Evolutionary conservation across 495 filamentous ascomycete species (phyloP).

Genomic region (Talaromyces thailandensis): DNA sequence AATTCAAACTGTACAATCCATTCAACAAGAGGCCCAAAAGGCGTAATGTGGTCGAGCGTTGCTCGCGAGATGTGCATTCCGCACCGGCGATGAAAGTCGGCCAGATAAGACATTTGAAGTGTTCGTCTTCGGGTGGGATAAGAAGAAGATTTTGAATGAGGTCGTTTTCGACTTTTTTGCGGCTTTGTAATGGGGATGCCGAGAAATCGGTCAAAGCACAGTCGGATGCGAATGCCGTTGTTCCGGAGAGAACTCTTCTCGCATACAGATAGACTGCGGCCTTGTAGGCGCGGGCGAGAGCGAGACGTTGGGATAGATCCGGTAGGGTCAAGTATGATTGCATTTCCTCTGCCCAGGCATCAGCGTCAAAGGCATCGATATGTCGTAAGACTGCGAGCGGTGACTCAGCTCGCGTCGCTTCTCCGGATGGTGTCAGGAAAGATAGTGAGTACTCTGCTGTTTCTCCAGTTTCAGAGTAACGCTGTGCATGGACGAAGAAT

Average conservation of each 20-base stretch:
- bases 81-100: conserved; percentile 40
- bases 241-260: conserved; percentile 30
- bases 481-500: conserved; percentile 35
- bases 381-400: conserved; percentile 29
- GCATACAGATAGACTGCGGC: conserved; percentile 38
- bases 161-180: conserved; percentile 22
- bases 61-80: conserved; percentile 26
- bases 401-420: conserved; percentile 20
- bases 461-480: conserved; percentile 24
- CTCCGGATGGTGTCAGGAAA: conserved; percentile 17
- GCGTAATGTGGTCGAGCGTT: conserved; percentile 27
- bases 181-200: conserved; percentile 15
- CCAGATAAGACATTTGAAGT: conserved; percentile 43
- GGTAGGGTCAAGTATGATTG: conserved; percentile 28
- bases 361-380: conserved; percentile 35
- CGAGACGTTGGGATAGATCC: conserved; percentile 29
- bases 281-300: conserved; percentile 33
- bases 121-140: conserved; percentile 27
- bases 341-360: conserved; percentile 34
- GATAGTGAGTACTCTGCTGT: conserved; percentile 13
- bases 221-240: conserved; percentile 9
- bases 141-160: conserved; percentile 30
- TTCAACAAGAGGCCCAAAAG: conserved; percentile 29
- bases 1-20: conserved; percentile 33
- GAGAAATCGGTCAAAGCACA: conserved; percentile 6